Base-by-base conservation (phyloP, 495 filamentous ascomycete genomes). In the Podospora pseudopauciseta region DNA sequence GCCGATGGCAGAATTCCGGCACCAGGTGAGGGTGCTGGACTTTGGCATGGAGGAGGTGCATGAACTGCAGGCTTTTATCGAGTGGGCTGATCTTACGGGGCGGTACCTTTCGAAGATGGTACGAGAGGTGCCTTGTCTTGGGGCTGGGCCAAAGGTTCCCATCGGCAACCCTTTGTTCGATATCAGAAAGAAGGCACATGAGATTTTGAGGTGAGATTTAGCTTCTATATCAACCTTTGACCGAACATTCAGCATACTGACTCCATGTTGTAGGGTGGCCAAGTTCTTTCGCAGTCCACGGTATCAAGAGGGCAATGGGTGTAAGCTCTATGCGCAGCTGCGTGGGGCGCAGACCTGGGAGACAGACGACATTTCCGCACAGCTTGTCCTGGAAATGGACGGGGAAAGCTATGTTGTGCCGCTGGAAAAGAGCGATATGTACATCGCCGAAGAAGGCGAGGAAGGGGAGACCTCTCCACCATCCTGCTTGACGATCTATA, bases 101-200 rank as follows among this genome's bases (percentile, higher is more conserved):
- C 76, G 74, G 23, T 81, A 77, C 68, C 44, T 82, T 23, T 81
- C 80, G 9, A 56, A 34, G 5, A 66, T 74, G 58, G 74, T 78
- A 27, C 75, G 71, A 28, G 78, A 80, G 67, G 68, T 75, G 19
- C 76, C 80, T 11, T 65, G 63, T 27, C 53, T 78, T 18, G 66
- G 64, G 16, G 71, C 67, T 28, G 74, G 72, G 2, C 61, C 65
- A 18, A 69, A 69, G 19, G n/a, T 66, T 2, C 71, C 65, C 34
- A 65, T 75, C 16, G 70, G 71, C 30, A 68, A 74, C n/a, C 70
- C 71, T 16, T 67, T 60, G 0, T 70, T 63, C 34, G 59, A 80
- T 6, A 66, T 82, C 13, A 73, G 58, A n/a, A 65, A 56, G 44
- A 82, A 76, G 55, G 78, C 81, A 2, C 76, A 81, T 72, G 72